A percentile compares a stretch with the other conserved stretches of the same genome.
phyloP scores from a whole-genome alignment of 768 basidiomycete genomes.

The Boletus tylopilopsis region DNA sequence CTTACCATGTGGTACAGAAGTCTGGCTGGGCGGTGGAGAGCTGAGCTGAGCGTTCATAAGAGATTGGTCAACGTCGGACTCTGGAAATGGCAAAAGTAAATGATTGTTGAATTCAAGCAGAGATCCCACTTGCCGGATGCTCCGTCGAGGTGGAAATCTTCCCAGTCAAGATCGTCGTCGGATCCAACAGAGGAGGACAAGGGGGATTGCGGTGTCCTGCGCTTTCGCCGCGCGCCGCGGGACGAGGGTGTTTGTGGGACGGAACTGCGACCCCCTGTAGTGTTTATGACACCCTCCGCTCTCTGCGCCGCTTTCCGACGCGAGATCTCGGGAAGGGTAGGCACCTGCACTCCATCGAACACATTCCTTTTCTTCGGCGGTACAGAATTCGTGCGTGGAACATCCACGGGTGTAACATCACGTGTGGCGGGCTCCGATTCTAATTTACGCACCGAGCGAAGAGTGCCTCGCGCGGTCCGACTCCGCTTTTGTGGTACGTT shows the following conservation, averaged over 20 bases:
- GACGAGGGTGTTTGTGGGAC: not conserved
- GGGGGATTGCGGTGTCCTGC: not conserved
- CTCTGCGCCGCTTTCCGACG: slow-evolving; percentile 4
- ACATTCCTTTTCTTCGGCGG: slow-evolving; percentile 19
- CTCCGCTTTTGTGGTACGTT: slow-evolving; percentile 21
- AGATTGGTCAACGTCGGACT: slow-evolving; percentile 22
- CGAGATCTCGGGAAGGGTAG: slow-evolving; percentile 18
- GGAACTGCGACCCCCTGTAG: not conserved
- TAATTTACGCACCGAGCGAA: slow-evolving; percentile 13
- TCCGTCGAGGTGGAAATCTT: slow-evolving; percentile 18
- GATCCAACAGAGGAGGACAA: slow-evolving; percentile 6
- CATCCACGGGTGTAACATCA: slow-evolving; percentile 15
- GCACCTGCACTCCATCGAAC: slow-evolving; percentile 32
- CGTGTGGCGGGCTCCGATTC: slow-evolving; percentile 30
- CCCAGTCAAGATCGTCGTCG: slow-evolving; percentile 31
- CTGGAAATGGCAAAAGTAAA: slow-evolving; percentile 6
- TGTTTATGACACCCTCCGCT: not conserved
- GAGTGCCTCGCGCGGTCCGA: slow-evolving; percentile 10
- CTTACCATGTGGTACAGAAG: slow-evolving; percentile 11
- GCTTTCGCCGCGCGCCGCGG: not conserved
- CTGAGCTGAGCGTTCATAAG: slow-evolving; percentile 8
- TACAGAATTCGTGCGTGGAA: slow-evolving; percentile 22
- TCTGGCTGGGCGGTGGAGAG: slow-evolving; percentile 4
- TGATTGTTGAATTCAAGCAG: not conserved
- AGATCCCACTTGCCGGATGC: slow-evolving; percentile 19